Percentiles rank a stretch among this genome's conserved stretches.
phyloP scores from a whole-genome alignment of 2,329 filamentous ascomycete genomes.

The Sphaceloma murrayae region DNA sequence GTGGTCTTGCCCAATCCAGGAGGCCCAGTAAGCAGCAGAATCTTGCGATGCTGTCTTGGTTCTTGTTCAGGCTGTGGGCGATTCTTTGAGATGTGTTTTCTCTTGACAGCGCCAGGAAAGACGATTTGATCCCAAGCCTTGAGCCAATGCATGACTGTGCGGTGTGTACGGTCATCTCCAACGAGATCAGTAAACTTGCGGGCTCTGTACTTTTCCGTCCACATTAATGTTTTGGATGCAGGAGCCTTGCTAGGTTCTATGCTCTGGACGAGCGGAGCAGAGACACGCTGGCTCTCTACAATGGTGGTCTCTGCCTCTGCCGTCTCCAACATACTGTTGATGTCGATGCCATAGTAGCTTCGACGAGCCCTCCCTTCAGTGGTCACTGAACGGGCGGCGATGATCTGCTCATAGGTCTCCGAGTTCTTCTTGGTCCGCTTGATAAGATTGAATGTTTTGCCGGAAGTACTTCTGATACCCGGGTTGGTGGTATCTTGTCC shows the following conservation, averaged over 20 bases:
- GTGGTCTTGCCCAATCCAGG: conserved; percentile 95
- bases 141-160: conserved; percentile 81
- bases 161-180: conserved; percentile 88
- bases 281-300: conserved; percentile 15
- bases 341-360: conserved; percentile 86
- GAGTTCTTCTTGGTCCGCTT: conserved; percentile 41
- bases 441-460: conserved; percentile 47
- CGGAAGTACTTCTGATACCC: conserved; percentile 46
- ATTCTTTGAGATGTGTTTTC: conserved; percentile 41
- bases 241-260: conserved; percentile 29
- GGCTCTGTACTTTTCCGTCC: conserved; percentile 97
- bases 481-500: too few species aligned
- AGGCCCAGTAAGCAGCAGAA: conserved; percentile 80
- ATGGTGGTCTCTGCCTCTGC: conserved; percentile 51
- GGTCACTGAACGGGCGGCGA: conserved; percentile 56
- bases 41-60: conserved; percentile 65
- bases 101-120: conserved; percentile 65
- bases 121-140: conserved; percentile 91
- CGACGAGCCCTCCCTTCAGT: conserved; percentile 57
- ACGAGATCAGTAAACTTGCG: conserved; percentile 85
- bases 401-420: conserved; percentile 55
- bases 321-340: conserved; percentile 70
- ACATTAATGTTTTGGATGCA: conserved; percentile 50
- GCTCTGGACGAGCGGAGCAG: conserved; percentile 31
- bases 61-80: conserved; percentile 50